Conservation (phyloP, 345 rosid species). For the Euphorbia pulcherrima region DNA sequence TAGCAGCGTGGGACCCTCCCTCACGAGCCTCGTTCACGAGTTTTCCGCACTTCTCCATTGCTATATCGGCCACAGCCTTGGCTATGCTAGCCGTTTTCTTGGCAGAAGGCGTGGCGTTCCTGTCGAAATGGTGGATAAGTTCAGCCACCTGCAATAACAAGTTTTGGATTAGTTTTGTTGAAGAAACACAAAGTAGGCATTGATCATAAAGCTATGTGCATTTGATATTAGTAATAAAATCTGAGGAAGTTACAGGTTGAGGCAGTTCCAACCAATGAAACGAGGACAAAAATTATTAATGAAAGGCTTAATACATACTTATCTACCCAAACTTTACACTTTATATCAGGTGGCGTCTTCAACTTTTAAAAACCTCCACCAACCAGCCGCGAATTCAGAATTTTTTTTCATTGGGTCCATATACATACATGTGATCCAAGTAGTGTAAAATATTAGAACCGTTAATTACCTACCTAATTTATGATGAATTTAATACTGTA, state of each 20-base stretch:
- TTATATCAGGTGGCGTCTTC: too few relatives aligned
- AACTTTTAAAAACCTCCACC: too few relatives aligned
- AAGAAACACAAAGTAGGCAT: not conserved
- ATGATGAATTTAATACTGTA: too few relatives aligned
- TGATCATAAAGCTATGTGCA: not conserved
- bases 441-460: too few relatives aligned
- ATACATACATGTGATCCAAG: too few relatives aligned
- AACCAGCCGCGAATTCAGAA: too few relatives aligned
- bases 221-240: not conserved
- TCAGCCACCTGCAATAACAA: constrained; percentile 53
- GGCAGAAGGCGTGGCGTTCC: constrained; percentile 66
- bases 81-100: constrained; percentile 47
- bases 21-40: constrained; percentile 48
- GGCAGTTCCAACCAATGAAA: not conserved
- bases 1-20: constrained; percentile 62
- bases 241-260: not conserved
- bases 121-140: constrained; percentile 49
- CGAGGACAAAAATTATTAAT: not conserved
- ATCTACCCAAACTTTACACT: too few relatives aligned
- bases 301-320: too few relatives aligned
- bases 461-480: too few relatives aligned
- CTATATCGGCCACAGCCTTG: constrained; percentile 32
- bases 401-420: too few relatives aligned
- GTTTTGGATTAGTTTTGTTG: not conserved
- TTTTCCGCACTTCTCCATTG: constrained; percentile 44